Evolutionary conservation across 2,329 filamentous ascomycete species (phyloP).

Genomic region (Neofusicoccum cordaticola): DNA sequence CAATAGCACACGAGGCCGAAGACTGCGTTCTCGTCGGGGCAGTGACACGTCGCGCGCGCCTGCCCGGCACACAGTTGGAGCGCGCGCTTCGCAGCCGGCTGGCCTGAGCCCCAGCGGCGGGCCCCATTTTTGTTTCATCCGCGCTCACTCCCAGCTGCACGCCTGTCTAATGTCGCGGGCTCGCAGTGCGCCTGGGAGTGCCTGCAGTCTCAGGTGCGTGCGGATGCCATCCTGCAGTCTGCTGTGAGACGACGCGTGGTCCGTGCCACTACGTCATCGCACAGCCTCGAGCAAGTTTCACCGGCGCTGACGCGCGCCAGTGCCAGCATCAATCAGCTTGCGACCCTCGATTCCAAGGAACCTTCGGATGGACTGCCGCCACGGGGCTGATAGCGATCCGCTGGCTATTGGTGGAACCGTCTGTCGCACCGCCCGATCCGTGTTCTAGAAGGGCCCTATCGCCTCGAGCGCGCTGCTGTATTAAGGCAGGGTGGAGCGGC

Average conservation of each 20-base stretch:
- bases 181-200: too few species aligned
- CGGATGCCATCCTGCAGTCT: too few species aligned
- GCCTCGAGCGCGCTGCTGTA: background rate
- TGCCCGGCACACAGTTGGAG: background rate
- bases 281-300: background rate
- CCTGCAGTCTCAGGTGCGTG: too few species aligned
- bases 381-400: too few species aligned
- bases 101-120: background rate
- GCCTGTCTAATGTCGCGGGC: background rate
- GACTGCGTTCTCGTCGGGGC: background rate
- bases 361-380: too few species aligned
- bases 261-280: conserved; percentile 6
- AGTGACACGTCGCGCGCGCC: conserved; percentile 8
- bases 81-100: background rate
- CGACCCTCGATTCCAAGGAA: too few species aligned
- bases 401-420: background rate
- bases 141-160: background rate
- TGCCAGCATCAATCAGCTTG: too few species aligned
- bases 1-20: background rate
- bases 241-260: background rate
- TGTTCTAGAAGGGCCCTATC: background rate
- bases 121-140: background rate
- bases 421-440: background rate
- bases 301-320: too few species aligned
- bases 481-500: too few species aligned